Evolutionary conservation across 1,284 basidiomycete genomes (phyloP), one percentile per base, ranked within the genome.

Genomic region (Ganoderma sp.): DNA sequence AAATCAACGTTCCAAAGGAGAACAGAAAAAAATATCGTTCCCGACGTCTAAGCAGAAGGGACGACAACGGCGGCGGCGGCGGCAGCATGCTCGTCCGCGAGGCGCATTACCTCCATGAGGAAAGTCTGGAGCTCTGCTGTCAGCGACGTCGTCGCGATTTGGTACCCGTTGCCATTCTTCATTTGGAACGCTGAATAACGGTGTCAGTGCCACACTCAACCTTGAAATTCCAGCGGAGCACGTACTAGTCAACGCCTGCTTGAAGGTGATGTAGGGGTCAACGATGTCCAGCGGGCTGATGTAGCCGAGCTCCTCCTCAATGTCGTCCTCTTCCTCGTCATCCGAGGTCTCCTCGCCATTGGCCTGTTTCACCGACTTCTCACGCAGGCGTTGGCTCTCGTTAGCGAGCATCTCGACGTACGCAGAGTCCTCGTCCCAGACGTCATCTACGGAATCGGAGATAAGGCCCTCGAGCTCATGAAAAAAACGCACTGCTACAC

Each of bases 371-470:
- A 85, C 84, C 1, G 85, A 85, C 72, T 86, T 87, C 70, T 87
- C 87, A 69, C 90, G 85, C 64, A 92, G 84, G 65, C 91, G 89
- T 28, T 87, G 89, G 61, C 90, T 92, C 87, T 94, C 92, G 74
- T 88, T 88, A 10, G 92, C 92, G 52, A 94, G 84, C 84, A 93
- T 84, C 78, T 94, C 93, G 61, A 94, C 83, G 76, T 94, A 94
- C 2, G 89, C 90, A 3, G 92, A 92, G 73, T 94, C 93, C 69
- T 92, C 90, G 74, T 94, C 93, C 90, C 91, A 94, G 19, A 94
- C 91, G 76, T 94, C 92, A 73, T 90, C 90, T 89, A 73, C 14
- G 69, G 63, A 66, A 56, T 4, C 74, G 63, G 22, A 50, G 62
- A 42, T 59, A 7, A 68, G 28, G 58, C 45, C 10, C 22, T 17